Conservation (phyloP, 2,329 filamentous ascomycete genomes). For the Colletotrichum tropicicola region DNA sequence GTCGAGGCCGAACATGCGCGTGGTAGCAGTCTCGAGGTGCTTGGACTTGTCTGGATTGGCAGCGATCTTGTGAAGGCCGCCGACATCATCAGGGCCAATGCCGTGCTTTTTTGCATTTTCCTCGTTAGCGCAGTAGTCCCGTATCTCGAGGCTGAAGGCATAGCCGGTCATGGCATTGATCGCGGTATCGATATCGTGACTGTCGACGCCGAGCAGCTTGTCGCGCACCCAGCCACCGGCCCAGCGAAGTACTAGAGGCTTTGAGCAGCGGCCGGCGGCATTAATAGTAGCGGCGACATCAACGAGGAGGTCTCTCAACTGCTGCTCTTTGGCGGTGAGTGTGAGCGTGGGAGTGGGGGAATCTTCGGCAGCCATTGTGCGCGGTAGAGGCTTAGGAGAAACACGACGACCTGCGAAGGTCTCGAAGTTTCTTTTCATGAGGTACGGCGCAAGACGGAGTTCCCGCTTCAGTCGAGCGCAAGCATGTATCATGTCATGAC, state of each 20-base stretch:
- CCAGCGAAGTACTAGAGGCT: conserved; percentile 75
- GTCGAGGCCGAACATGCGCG: conserved; percentile 84
- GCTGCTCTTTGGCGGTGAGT: conserved; percentile 76
- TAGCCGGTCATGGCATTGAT: conserved; percentile 88
- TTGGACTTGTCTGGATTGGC: conserved; percentile 97
- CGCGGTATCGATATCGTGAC: conserved; percentile 85
- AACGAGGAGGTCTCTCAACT: conserved; percentile 79
- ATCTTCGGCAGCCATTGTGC: conserved; percentile 24
- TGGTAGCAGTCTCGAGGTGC: conserved; percentile 91
- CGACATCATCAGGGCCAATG: conserved; percentile 67
- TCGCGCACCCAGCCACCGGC: conserved; percentile 91
- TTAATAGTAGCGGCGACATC: conserved; percentile 82
- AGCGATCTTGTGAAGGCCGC: conserved; percentile 85
- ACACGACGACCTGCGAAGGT: conserved; percentile 15
- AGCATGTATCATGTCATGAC: conserved; percentile 23
- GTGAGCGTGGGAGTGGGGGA: conserved; percentile 42
- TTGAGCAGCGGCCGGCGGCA: conserved; percentile 51
- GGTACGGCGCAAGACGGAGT: not conserved
- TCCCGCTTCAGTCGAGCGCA: conserved; percentile 9
- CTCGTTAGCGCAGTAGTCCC: conserved; percentile 71
- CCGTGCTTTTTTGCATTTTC: conserved; percentile 70
- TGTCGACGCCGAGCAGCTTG: conserved; percentile 77
- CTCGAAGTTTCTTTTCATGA: conserved; percentile 31
- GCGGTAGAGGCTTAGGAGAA: not conserved
- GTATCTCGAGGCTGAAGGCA: conserved; percentile 75